These are phyloP conservation scores for Breynia disticha DNA, from an alignment of 441 rosid genomes.

Conservation along the genomic window DNA sequence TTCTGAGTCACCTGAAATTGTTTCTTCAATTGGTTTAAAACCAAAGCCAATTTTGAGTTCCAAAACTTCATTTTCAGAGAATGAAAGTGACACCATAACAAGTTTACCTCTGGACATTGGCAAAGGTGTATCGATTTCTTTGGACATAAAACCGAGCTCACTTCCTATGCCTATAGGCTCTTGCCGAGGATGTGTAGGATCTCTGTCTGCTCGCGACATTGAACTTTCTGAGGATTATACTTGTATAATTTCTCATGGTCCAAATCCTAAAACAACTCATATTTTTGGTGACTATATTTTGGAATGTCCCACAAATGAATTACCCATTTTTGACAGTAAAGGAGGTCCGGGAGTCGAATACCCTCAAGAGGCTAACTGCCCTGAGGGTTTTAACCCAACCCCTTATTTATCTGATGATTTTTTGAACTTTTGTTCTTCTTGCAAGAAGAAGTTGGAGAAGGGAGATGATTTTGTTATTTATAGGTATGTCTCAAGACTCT, in stretches of 20 bases:
- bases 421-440: constrained; percentile 25
- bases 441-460: constrained; percentile 28
- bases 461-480: constrained; percentile 22
- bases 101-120: constrained; percentile 21
- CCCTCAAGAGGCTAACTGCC: constrained; percentile 14
- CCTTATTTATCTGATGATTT: constrained; percentile 23
- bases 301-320: constrained; percentile 37
- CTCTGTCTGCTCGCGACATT: constrained; percentile 37
- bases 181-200: constrained; percentile 14
- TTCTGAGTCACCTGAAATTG: constrained; percentile 10
- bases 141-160: constrained; percentile 23
- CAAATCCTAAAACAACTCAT: constrained; percentile 45
- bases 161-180: constrained; percentile 27
- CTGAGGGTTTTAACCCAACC: constrained; percentile 9
- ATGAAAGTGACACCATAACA: constrained; percentile 12
- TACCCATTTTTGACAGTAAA: constrained; percentile 19
- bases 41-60: constrained; percentile 17
- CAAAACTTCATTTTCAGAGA: constrained; percentile 16
- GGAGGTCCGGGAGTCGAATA: constrained; percentile 23
- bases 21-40: constrained; percentile 13
- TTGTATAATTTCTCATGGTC: constrained; percentile 64
- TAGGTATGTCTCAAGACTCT: constrained; percentile 27
- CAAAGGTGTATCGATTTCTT: constrained; percentile 13
- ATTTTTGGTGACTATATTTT: constrained; percentile 52
- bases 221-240: constrained; percentile 55